phyloP scores from a whole-genome alignment of 2,329 filamentous ascomycete genomes.

The Neophaeococcomyces aloes region DNA sequence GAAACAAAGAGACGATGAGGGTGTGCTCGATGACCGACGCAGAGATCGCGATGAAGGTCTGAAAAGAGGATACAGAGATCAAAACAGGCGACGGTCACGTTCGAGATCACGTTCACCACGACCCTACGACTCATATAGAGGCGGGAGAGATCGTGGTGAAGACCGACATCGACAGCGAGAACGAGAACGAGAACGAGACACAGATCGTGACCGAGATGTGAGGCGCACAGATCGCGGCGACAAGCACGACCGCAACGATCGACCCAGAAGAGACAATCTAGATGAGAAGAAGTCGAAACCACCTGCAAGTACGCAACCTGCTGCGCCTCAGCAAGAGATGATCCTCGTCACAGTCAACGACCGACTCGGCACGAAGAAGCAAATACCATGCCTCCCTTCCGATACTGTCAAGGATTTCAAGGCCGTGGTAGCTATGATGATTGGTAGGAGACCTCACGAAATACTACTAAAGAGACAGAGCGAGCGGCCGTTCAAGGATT shows the following conservation, averaged over 20 bases:
- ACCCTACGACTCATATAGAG: background rate
- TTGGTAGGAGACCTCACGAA: constrained; percentile 80
- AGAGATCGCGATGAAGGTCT: constrained; percentile 38
- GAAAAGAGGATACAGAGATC: constrained; percentile 43
- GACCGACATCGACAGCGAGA: constrained; percentile 28
- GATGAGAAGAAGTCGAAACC: constrained; percentile 32
- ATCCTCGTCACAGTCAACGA: constrained; percentile 93
- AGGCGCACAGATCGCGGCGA: constrained; percentile 23
- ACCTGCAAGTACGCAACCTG: constrained; percentile 22
- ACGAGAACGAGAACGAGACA: constrained; percentile 11
- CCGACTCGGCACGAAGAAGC: constrained; percentile 87
- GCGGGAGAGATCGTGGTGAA: background rate
- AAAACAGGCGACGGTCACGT: constrained; percentile 25
- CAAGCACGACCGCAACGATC: constrained; percentile 21
- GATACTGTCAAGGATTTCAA: constrained; percentile 84
- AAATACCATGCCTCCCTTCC: constrained; percentile 76
- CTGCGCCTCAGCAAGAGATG: constrained; percentile 59
- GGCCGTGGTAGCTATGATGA: constrained; percentile 77
- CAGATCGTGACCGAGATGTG: constrained; percentile 6
- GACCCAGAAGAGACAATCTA: constrained; percentile 20
- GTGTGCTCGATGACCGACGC: constrained; percentile 24
- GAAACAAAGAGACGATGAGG: constrained; percentile 36
- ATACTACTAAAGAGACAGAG: constrained; percentile 87
- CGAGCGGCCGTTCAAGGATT: constrained; percentile 87
- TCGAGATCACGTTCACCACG: constrained; percentile 26